Base-by-base conservation (phyloP, 192 early-diverging fungal species). In the Umbelopsis ramanniana region DNA sequence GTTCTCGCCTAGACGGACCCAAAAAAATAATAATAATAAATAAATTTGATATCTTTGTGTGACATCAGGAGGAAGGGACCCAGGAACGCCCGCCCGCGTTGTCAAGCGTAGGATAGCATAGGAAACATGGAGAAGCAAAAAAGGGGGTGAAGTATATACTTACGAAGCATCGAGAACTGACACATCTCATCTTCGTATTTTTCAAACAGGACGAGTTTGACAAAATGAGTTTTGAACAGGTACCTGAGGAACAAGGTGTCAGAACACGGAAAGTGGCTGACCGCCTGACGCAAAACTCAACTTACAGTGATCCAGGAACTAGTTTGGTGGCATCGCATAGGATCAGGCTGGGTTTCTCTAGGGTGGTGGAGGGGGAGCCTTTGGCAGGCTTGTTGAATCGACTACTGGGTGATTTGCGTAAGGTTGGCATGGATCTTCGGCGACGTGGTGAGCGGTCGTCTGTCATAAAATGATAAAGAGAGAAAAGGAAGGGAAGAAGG, bases 81-180 rank as follows among this genome's bases (percentile, higher is more conserved):
- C 57, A 63, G 57, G 57, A 63, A 63, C 57, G 15, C 48, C 48
- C 48, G 48, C 57, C 57, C 57, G 57, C 33, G 57, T 63, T 63
- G 57, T 63, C 57, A 63, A 63, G 29, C 26, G 23, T n/a, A 63
- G 57, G 57, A 57, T 40, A 40, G 38, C 4, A 40, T 40, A 40
- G 38, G 52, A 21, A 53, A 53, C 11, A 53, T 21, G 23, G 23
- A 10, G 53, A 24, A 24, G 23, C 5, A 22, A 26, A 54, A 26
- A 26, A 14, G 22, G 33, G 26, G 15, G 19, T n/a, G n/a, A 37
- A 17, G 15, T 2, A 19, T 63, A 63, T 37, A 63, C 57, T 63
- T 63, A 63, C 57, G 57, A 63, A 63, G 57, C 57, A 63, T 63
- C 57, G 57, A 63, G 57, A 63, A 63, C 57, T 63, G 57, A 29